Evolutionary conservation across 2,329 filamentous ascomycete genomes (phyloP).

Genomic region (Pyrenophora seminiperda): DNA sequence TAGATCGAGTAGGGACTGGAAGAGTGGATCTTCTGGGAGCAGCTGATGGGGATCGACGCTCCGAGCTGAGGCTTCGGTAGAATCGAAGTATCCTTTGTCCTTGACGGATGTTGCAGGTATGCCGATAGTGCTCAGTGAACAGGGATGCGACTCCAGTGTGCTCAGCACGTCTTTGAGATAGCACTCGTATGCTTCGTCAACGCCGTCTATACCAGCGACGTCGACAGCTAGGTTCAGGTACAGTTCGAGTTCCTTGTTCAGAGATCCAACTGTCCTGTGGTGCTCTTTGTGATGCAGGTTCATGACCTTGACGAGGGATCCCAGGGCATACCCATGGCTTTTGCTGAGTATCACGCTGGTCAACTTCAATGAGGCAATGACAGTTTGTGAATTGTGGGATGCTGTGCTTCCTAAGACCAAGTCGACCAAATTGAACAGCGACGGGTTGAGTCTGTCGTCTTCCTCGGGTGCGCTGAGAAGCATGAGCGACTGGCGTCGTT

Average conservation of each 20-base stretch:
- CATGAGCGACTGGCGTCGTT: conserved; percentile 87
- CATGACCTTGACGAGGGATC: conserved; percentile 73
- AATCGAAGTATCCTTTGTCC: conserved; percentile 54
- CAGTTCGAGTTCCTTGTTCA: conserved; percentile 75
- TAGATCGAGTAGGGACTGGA: conserved; percentile 60
- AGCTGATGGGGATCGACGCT: conserved; percentile 64
- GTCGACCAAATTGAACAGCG: conserved; percentile 92
- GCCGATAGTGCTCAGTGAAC: conserved; percentile 70
- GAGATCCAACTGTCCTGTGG: conserved; percentile 71
- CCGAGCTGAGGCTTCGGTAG: conserved; percentile 59
- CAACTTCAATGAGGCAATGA: conserved; percentile 85
- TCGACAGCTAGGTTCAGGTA: conserved; percentile 71
- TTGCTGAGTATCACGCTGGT: conserved; percentile 83
- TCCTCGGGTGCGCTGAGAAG: conserved; percentile 79
- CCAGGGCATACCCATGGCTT: conserved; percentile 84
- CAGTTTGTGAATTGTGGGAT: conserved; percentile 85
- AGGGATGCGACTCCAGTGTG: conserved; percentile 73
- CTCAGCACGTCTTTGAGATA: conserved; percentile 73
- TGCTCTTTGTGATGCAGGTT: conserved; percentile 59
- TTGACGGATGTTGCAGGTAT: conserved; percentile 65
- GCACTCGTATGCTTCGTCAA: conserved; percentile 74
- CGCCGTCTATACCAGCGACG: conserved; percentile 70
- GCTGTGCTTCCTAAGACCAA: conserved; percentile 83
- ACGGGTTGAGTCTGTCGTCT: conserved; percentile 76
- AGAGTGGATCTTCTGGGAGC: conserved; percentile 65